Conservation (phyloP, 192 early-diverging fungal species). For the Fimicolochytrium jonesii region DNA sequence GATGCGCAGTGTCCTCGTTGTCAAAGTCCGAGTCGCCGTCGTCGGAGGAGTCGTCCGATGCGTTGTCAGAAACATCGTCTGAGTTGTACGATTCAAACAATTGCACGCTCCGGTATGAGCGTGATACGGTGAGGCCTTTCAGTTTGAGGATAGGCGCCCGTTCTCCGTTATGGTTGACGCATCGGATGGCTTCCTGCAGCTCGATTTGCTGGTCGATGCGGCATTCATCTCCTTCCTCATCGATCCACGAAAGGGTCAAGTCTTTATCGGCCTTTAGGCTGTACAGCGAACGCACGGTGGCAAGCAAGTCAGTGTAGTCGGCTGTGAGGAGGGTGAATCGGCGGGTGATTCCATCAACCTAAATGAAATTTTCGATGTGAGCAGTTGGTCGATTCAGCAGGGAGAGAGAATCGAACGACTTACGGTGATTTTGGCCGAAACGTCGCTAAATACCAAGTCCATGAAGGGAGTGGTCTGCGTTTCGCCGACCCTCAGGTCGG, state of each 20-base stretch:
- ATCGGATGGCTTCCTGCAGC: slow-evolving; percentile 8
- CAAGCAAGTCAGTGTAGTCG: slow-evolving; percentile 13
- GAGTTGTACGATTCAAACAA: neutral
- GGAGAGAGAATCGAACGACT: too few relatives aligned
- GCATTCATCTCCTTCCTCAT: slow-evolving; percentile 23
- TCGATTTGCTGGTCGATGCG: slow-evolving; percentile 4
- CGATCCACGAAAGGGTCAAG: slow-evolving; percentile 14
- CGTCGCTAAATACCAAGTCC: too few relatives aligned
- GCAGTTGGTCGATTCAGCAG: too few relatives aligned
- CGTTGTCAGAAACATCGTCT: neutral
- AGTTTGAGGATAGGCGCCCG: neutral
- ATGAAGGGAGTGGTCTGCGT: too few relatives aligned
- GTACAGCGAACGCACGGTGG: slow-evolving; percentile 8
- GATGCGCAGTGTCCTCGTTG: neutral
- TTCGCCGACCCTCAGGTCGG: too few relatives aligned
- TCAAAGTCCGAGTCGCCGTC: slow-evolving; percentile 3
- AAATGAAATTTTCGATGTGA: too few relatives aligned
- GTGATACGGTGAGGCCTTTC: neutral
- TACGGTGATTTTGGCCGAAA: too few relatives aligned
- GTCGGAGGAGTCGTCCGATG: neutral
- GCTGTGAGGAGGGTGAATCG: neutral
- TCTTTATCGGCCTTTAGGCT: neutral
- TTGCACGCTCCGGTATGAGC: neutral
- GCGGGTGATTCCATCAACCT: neutral
- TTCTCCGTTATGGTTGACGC: neutral